These are phyloP conservation scores for Cladophialophora exuberans DNA, from an alignment of 2,329 filamentous ascomycete species.

Conservation along the genomic window DNA sequence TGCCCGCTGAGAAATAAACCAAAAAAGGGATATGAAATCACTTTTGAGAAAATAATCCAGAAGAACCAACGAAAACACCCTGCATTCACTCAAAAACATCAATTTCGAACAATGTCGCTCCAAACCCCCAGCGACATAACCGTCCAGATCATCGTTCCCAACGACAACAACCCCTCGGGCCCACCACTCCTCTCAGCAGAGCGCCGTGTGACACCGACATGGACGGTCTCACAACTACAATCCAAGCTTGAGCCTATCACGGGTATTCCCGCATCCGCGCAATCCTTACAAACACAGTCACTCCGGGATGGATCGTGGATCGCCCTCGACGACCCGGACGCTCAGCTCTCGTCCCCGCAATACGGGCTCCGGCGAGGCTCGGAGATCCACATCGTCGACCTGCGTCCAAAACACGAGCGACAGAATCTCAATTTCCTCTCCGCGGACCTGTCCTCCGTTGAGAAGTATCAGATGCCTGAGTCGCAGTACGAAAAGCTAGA, in stretches of 20 bases:
- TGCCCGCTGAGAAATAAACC: no score
- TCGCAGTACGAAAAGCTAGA: slow-evolving; percentile 82
- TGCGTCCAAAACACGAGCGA: slow-evolving; percentile 64
- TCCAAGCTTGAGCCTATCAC: slow-evolving; percentile 89
- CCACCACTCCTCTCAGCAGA: slow-evolving; percentile 66
- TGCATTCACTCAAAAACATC: no score
- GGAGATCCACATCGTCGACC: slow-evolving; percentile 47
- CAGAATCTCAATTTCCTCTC: slow-evolving; percentile 67
- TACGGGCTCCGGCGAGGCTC: slow-evolving; percentile 44
- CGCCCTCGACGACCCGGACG: slow-evolving; percentile 13
- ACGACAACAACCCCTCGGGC: slow-evolving; percentile 29
- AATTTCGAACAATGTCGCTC: not conserved
- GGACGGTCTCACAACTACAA: slow-evolving; percentile 84
- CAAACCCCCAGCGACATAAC: slow-evolving; percentile 29
- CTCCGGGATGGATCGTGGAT: slow-evolving; percentile 24
- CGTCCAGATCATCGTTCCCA: slow-evolving; percentile 33
- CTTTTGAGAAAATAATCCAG: no score
- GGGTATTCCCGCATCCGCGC: slow-evolving; percentile 79
- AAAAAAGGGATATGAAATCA: no score
- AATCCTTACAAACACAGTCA: slow-evolving; percentile 72
- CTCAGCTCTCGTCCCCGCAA: slow-evolving; percentile 21
- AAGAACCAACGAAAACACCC: no score
- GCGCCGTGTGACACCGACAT: slow-evolving; percentile 87
- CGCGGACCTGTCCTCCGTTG: slow-evolving; percentile 76
- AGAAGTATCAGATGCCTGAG: slow-evolving; percentile 88